These are phyloP conservation scores for Neofusicoccum laricinum DNA, from an alignment of 2,329 filamentous ascomycete genomes.

Conservation along the genomic window DNA sequence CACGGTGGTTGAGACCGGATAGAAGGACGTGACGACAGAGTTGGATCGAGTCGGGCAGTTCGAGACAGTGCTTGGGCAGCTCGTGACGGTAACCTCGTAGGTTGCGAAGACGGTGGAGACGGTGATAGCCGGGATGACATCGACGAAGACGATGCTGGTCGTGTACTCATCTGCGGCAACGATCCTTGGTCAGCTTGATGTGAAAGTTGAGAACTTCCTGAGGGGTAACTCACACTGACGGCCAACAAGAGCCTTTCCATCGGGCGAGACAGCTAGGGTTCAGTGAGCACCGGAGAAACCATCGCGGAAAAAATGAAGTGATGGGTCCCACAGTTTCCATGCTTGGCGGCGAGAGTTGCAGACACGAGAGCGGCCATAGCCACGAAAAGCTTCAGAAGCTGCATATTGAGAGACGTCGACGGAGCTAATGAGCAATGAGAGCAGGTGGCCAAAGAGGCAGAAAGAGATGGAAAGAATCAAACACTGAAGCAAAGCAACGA, in stretches of 20 bases:
- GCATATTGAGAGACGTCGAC: conserved; percentile 4
- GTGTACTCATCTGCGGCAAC: neutral
- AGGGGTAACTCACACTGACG: neutral
- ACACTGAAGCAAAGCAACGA: neutral
- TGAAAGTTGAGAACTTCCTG: neutral
- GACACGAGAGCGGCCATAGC: conserved; percentile 10
- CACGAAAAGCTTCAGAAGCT: conserved; percentile 10
- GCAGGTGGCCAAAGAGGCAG: neutral
- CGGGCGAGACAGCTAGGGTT: neutral
- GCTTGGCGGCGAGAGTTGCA: neutral
- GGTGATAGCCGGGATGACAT: conserved; percentile 32
- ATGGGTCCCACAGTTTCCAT: neutral
- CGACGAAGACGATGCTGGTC: conserved; percentile 21
- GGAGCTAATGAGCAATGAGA: neutral
- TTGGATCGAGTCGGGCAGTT: conserved; percentile 38
- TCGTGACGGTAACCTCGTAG: conserved; percentile 41
- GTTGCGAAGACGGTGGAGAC: conserved; percentile 44
- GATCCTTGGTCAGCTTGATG: neutral
- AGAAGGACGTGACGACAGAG: conserved; percentile 37
- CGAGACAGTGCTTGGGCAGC: conserved; percentile 38
- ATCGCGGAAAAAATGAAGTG: neutral
- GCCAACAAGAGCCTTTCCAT: neutral
- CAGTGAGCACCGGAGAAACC: neutral
- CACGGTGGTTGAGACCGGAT: conserved; percentile 43
- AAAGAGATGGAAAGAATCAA: neutral